Evolutionary conservation across 495 filamentous ascomycete species (phyloP).

Genomic region (Podospora didyma): DNA sequence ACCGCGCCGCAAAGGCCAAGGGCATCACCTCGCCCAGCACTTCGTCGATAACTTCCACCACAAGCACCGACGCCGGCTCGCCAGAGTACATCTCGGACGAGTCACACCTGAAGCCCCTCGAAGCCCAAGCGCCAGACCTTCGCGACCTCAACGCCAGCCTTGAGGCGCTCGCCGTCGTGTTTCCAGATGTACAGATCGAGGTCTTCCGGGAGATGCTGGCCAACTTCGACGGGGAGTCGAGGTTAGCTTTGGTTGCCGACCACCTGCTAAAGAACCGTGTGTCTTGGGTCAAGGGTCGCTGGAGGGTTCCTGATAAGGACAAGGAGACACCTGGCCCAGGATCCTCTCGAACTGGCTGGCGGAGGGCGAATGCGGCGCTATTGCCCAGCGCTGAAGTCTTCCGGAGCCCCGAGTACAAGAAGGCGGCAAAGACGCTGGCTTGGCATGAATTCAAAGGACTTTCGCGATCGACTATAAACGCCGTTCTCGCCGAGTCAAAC

Average conservation of each 20-base stretch:
- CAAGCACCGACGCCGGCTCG: not conserved
- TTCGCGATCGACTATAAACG: constrained; percentile 74
- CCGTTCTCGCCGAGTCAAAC: constrained; percentile 87
- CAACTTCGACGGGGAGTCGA: constrained; percentile 75
- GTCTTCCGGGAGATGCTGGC: constrained; percentile 89
- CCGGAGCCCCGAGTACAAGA: constrained; percentile 66
- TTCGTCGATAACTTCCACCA: constrained; percentile 1
- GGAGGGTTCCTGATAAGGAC: constrained; percentile 48
- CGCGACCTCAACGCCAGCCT: constrained; percentile 73
- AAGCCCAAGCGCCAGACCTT: constrained; percentile 53
- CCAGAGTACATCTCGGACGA: constrained; percentile 45
- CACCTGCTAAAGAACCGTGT: constrained; percentile 73
- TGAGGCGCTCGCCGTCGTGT: constrained; percentile 65
- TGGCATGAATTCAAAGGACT: constrained; percentile 81
- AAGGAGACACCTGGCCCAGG: constrained; percentile 6
- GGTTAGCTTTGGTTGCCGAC: constrained; percentile 81
- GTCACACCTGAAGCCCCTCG: constrained; percentile 35
- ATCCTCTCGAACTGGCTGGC: constrained; percentile 4
- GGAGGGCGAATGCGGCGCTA: constrained; percentile 5
- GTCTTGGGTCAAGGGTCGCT: constrained; percentile 70
- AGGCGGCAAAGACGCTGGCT: constrained; percentile 57
- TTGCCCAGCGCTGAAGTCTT: constrained; percentile 71
- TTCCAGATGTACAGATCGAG: constrained; percentile 82
- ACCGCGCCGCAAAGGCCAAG: constrained; percentile 13
- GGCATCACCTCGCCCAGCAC: constrained; percentile 8